Evolutionary conservation across 129 eudicot species (phyloP), one percentile per base, ranked within the genome.

Genomic region (Flaveria brownii): DNA sequence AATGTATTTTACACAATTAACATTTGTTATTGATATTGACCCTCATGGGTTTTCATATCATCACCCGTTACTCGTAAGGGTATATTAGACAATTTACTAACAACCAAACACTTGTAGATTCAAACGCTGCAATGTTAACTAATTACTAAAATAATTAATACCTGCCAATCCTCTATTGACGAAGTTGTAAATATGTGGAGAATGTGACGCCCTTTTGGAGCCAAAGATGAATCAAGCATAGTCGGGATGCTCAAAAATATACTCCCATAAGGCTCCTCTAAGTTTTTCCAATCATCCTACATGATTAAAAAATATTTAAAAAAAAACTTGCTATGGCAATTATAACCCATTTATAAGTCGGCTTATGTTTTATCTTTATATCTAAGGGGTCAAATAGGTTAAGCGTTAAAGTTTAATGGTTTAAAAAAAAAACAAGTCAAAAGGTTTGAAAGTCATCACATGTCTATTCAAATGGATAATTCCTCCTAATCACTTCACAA

Each of bases 201-300:
- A 83, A 95, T 95, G 85, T 95, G 99, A 47, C 79, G 90, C 74
- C 97, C 97, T 78, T 80, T 82, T 60, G 99, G 99, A 76, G 99
- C 99, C 82, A 95, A 83, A n/a, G 99, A 87, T 13, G 90, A 59
- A 87, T 95, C 99, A 54, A 95, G 92, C 60, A 95, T 82, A 5
- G 99, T 95, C 20, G 99, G 99, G 71, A 95, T 95, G 87, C 99
- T 95, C 87, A 95, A 84, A 84, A 95, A 95, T 84, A 95, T 89
- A 82, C 99, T 95, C 72, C 99, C 99, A 64, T 95, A 95, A 15
- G 97, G 90, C 61, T 78, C 80, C 76, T 95, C 99, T 39, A 95
- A 83, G 70, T 84, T 89, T 78, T 79, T 82, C 99, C 99, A 95
- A 36, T 91, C 89, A 77, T 86, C 87, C 99, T 91, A 71, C 64